These are phyloP conservation scores for Phialophora verrucosa DNA, from an alignment of 2,329 filamentous ascomycete genomes.

Conservation along the genomic window DNA sequence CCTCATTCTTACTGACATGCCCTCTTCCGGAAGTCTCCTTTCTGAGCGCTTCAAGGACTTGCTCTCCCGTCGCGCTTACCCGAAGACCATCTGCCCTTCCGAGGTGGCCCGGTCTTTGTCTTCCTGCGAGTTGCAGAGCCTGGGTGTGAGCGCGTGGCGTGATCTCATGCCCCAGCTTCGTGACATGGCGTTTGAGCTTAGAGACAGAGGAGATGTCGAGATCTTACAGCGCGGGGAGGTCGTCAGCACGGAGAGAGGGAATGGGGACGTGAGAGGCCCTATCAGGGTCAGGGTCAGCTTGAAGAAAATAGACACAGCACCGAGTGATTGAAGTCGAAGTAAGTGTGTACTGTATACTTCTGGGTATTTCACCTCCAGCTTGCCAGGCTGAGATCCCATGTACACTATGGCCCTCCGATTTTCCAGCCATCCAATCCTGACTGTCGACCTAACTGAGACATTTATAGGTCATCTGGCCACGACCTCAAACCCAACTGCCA, in stretches of 20 bases:
- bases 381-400: not conserved
- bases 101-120: constrained; percentile 57
- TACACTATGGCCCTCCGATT: not conserved
- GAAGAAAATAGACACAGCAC: not conserved
- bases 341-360: not conserved
- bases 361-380: not conserved
- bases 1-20: not conserved
- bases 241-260: constrained; percentile 33
- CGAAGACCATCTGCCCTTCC: constrained; percentile 61
- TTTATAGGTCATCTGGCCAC: not conserved
- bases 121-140: constrained; percentile 46
- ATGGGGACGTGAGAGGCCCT: constrained; percentile 53
- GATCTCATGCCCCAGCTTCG: constrained; percentile 56
- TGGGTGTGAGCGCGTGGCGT: constrained; percentile 49
- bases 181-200: constrained; percentile 50
- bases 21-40: not conserved
- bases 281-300: constrained; percentile 44
- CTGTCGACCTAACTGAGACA: not conserved
- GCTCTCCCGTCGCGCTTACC: constrained; percentile 45
- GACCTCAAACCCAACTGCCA: not conserved
- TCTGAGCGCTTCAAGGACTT: not conserved
- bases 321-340: not conserved
- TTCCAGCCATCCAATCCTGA: not conserved
- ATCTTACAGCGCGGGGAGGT: constrained; percentile 56
- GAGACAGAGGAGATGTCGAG: constrained; percentile 52